A percentile compares a stretch with the other conserved stretches of the same genome.
phyloP scores from a whole-genome alignment of 805 yeast genomes.

The Brettanomyces naardenensis region DNA sequence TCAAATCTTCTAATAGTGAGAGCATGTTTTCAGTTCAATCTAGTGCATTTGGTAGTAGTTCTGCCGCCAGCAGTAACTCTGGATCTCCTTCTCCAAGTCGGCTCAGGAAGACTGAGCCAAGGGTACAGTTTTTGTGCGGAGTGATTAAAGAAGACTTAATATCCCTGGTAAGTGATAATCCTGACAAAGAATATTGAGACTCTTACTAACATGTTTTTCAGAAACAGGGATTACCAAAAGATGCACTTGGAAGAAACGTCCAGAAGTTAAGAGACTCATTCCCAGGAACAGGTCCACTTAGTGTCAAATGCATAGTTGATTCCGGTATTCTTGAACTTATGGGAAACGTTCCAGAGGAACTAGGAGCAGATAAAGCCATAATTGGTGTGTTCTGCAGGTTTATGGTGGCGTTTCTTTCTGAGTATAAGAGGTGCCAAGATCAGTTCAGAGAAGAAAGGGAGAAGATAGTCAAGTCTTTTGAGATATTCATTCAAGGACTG shows the following conservation, averaged over 20 bases:
- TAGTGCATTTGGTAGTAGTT: too few relatives aligned
- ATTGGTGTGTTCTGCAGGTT: not conserved
- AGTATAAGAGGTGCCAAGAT: not conserved
- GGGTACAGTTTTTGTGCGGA: not conserved
- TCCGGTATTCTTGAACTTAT: not conserved
- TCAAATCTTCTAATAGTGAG: too few relatives aligned
- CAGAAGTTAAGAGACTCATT: not conserved
- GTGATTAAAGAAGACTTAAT: not conserved
- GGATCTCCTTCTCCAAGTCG: too few relatives aligned
- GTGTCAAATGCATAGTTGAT: not conserved
- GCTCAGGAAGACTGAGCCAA: slow-evolving; percentile 4
- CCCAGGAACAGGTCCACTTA: not conserved
- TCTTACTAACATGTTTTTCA: not conserved
- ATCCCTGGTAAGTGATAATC: not conserved
- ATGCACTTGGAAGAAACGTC: not conserved
- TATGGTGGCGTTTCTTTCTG: not conserved
- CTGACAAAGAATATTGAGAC: not conserved
- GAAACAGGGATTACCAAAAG: not conserved
- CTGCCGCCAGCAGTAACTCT: too few relatives aligned
- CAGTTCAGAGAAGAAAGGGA: not conserved
- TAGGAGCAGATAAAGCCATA: not conserved
- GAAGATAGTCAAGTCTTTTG: not conserved
- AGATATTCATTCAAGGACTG: not conserved
- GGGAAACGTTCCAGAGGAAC: not conserved
- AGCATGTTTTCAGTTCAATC: too few relatives aligned